phyloP scores from a whole-genome alignment of 176 grass and related monocot genomes.

The Poa annua region DNA sequence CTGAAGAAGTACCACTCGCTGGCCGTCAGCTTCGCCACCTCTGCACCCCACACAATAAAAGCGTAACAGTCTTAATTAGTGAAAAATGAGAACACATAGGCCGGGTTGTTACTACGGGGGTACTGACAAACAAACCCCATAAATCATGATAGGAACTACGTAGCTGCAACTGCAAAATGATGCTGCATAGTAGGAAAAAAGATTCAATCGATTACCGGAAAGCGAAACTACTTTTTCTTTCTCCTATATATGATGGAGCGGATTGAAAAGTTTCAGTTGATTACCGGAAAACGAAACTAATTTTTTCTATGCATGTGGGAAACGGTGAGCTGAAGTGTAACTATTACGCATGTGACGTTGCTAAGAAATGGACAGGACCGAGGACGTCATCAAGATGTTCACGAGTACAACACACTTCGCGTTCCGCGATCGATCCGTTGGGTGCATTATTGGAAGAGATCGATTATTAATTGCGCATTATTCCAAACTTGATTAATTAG shows the following conservation, averaged over 20 bases:
- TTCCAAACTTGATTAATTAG: background rate
- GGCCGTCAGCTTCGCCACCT: conserved; percentile 71
- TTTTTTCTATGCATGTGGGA: background rate
- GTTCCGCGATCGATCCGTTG: conserved; percentile 35
- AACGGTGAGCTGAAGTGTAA: conserved; percentile 38
- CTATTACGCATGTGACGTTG: conserved; percentile 61
- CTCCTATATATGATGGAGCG: background rate
- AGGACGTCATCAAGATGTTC: conserved; percentile 39
- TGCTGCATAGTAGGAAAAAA: too few species aligned
- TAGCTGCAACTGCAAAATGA: too few species aligned
- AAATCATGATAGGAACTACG: background rate
- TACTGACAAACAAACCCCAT: background rate
- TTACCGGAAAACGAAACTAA: conserved; percentile 8
- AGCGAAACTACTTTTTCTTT: background rate
- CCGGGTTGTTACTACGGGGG: too few species aligned
- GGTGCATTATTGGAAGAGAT: conserved; percentile 26
- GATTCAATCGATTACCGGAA: background rate
- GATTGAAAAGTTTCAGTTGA: background rate
- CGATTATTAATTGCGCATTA: conserved; percentile 41
- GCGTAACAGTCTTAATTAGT: background rate
- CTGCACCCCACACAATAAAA: conserved; percentile 33
- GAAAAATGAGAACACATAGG: background rate
- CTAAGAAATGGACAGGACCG: conserved; percentile 44
- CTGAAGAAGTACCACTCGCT: conserved; percentile 99
- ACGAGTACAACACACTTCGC: conserved; percentile 32